Base-by-base conservation (phyloP, 202 grass and related monocot species). In the Eragrostis tef region DNA sequence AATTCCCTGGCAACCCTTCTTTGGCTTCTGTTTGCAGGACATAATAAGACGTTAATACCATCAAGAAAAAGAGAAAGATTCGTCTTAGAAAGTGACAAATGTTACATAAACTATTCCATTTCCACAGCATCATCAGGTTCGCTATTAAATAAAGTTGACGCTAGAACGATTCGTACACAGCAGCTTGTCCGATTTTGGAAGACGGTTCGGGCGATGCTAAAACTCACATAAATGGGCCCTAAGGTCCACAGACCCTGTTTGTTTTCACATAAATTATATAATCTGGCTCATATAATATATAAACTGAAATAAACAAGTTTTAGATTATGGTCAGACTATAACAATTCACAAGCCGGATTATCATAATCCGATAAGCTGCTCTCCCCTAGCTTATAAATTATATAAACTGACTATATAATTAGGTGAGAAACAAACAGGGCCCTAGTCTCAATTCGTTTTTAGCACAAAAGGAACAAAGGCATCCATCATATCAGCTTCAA, bases 91-190 rank as follows among this genome's bases (percentile, higher is more conserved):
- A 71, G 16, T 6, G 41, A 72, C 45, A 54, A 65, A 22, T 29
- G 0, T 9, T n/a, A 50, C 34, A 11, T 15, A 44, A 44, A 75
- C 11, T 24, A 26, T 48, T n/a, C 24, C 3, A 17, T 39, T 39
- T 39, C 34, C 34, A 56, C 19, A 2, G 19, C 17, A 9, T 14
- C 46, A 59, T 70, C 63, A 70, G 20, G 34, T 17, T 54, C 53
- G 13, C 63, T 63, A 53, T 53, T 39, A 66, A 72, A n/a, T 87
- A 52, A 26, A 75, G 57, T 56, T 15, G 65, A 83, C 36, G 56
- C 19, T 19, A 71, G 19, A 71, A 83, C 41, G 65, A 77, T 87
- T 87, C 36, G 24, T 83, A 45, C 56, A 71, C 56, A 14, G 21
- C 39, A 64, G 51, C 64, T 57, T 34, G 16, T 53, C 54, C 63